A percentile compares a stretch with the other conserved stretches of the same genome.
These are phyloP conservation scores for Phalaenopsis aphrodite DNA, from an alignment of 106 monocot species.

Conservation along the genomic window DNA sequence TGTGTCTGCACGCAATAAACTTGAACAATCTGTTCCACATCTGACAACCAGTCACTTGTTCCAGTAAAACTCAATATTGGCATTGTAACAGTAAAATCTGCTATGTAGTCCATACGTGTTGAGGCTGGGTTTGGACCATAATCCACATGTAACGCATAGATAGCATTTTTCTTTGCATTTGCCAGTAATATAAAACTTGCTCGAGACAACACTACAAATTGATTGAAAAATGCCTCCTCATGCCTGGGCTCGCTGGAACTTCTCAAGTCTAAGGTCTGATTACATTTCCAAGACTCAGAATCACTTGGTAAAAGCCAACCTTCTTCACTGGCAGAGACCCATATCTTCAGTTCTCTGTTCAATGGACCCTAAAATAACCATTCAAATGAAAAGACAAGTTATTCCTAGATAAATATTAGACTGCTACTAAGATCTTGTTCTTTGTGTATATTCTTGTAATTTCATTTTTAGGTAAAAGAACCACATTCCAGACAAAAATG, in stretches of 20 bases:
- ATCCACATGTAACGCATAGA: slow-evolving; percentile 94
- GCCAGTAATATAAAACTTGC: slow-evolving; percentile 80
- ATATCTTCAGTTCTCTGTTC: slow-evolving; percentile 89
- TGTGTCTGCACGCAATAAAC: slow-evolving; percentile 97
- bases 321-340: slow-evolving; percentile 73
- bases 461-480: background rate
- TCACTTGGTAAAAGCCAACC: slow-evolving; percentile 92
- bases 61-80: slow-evolving; percentile 95
- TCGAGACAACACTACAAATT: slow-evolving; percentile 72
- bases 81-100: slow-evolving; percentile 98
- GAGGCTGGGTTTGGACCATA: slow-evolving; percentile 71
- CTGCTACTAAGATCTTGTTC: slow-evolving; percentile 1
- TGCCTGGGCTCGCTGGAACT: slow-evolving; percentile 56
- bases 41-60: slow-evolving; percentile 53
- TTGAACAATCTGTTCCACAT: slow-evolving; percentile 81
- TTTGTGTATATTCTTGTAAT: background rate
- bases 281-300: slow-evolving; percentile 85
- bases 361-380: slow-evolving; percentile 59
- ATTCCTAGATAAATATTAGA: background rate
- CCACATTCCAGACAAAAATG: background rate
- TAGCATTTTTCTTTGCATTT: slow-evolving; percentile 96
- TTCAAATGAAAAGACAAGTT: background rate
- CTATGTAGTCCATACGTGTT: slow-evolving; percentile 81
- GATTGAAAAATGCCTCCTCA: slow-evolving; percentile 97
- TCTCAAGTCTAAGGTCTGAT: slow-evolving; percentile 74